Evolutionary conservation across 768 basidiomycete species (phyloP).

Genomic region (Xerocomellus amylosporus): DNA sequence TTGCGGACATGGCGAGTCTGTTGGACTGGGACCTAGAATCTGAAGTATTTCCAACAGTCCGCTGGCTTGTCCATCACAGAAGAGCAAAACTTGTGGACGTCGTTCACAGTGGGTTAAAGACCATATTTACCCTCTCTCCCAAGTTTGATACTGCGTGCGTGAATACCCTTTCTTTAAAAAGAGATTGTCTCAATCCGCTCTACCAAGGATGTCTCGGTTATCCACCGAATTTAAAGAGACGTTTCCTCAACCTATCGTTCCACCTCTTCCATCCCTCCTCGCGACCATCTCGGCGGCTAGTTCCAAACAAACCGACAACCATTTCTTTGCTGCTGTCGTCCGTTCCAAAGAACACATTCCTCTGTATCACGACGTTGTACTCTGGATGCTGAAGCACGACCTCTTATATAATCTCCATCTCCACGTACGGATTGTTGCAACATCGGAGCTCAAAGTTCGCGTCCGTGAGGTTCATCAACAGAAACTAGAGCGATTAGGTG

Average conservation of each 20-base stretch:
- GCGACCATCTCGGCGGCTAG: slow-evolving; percentile 69
- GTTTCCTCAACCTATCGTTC: slow-evolving; percentile 61
- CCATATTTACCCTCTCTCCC: slow-evolving; percentile 73
- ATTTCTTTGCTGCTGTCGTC: slow-evolving; percentile 81
- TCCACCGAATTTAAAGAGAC: slow-evolving; percentile 56
- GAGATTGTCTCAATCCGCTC: background rate
- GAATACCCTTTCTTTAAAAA: background rate
- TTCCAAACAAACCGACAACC: slow-evolving; percentile 60
- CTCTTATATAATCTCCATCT: slow-evolving; percentile 83
- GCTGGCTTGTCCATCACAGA: slow-evolving; percentile 88
- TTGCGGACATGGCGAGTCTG: slow-evolving; percentile 75
- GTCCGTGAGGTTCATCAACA: slow-evolving; percentile 51
- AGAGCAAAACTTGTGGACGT: slow-evolving; percentile 88
- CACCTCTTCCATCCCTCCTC: slow-evolving; percentile 70
- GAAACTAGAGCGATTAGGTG: slow-evolving; percentile 30
- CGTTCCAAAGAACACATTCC: slow-evolving; percentile 62
- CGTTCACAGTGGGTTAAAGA: slow-evolving; percentile 75
- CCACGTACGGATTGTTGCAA: slow-evolving; percentile 79
- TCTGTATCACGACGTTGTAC: slow-evolving; percentile 75
- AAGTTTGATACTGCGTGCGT: slow-evolving; percentile 62
- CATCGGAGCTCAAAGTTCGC: slow-evolving; percentile 66
- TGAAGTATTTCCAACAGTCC: slow-evolving; percentile 86
- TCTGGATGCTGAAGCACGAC: slow-evolving; percentile 90
- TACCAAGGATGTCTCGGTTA: slow-evolving; percentile 37
- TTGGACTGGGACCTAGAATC: slow-evolving; percentile 81